phyloP scores from a whole-genome alignment of 2,329 filamentous ascomycete genomes.

The Colletotrichum sp. region DNA sequence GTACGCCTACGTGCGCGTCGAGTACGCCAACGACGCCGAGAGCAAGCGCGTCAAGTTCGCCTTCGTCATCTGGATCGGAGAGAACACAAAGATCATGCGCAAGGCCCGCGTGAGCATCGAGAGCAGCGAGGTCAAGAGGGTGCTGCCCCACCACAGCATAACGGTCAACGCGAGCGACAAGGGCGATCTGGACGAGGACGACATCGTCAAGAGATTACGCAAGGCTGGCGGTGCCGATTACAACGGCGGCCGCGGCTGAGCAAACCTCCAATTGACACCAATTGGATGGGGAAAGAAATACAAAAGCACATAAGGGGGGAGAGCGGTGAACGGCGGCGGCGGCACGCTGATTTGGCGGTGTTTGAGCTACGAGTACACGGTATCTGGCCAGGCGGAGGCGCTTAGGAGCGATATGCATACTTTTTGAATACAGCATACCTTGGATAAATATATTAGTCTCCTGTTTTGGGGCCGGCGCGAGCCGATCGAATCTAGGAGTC shows the following conservation, averaged over 20 bases:
- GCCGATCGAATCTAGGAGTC: background rate
- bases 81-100: conserved; percentile 69
- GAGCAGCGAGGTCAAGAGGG: conserved; percentile 68
- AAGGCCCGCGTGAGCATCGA: conserved; percentile 73
- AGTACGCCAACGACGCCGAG: conserved; percentile 76
- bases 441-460: conserved; percentile 6
- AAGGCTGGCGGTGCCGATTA: conserved; percentile 75
- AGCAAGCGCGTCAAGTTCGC: conserved; percentile 72
- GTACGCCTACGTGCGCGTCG: conserved; percentile 70
- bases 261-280: background rate
- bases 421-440: conserved; percentile 17
- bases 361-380: conserved; percentile 17
- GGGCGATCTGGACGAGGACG: conserved; percentile 64
- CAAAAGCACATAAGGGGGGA: background rate
- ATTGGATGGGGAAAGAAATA: background rate
- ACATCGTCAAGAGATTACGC: conserved; percentile 65
- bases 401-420: conserved; percentile 15
- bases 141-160: conserved; percentile 69
- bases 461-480: conserved; percentile 2
- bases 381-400: conserved; percentile 18
- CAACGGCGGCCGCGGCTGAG: conserved; percentile 65
- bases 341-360: background rate
- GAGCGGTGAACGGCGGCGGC: background rate
- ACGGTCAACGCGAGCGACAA: conserved; percentile 66
- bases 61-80: conserved; percentile 72